These are phyloP conservation scores for Penicillium paneum DNA, from an alignment of 2,329 filamentous ascomycete species.

Conservation along the genomic window DNA sequence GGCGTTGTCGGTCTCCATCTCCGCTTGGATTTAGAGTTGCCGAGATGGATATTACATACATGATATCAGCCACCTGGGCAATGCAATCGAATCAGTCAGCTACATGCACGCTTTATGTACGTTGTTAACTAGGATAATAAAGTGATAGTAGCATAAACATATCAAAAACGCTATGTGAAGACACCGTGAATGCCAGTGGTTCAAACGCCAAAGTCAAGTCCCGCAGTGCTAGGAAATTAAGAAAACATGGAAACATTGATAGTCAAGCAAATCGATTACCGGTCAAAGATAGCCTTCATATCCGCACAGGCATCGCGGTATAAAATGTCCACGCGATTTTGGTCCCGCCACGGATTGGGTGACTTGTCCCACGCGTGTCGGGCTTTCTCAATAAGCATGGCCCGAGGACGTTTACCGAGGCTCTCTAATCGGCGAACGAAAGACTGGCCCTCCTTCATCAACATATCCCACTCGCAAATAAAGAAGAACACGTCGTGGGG, in stretches of 20 bases:
- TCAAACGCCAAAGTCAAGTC: conserved; percentile 2
- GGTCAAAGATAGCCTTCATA: conserved; percentile 43
- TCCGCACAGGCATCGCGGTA: conserved; percentile 46
- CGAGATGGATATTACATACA: no score
- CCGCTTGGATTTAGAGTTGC: no score
- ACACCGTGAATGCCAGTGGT: conserved; percentile 9
- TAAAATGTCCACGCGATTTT: conserved; percentile 40
- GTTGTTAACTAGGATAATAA: neutral
- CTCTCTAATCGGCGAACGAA: conserved; percentile 43
- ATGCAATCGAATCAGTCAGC: neutral
- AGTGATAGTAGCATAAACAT: neutral
- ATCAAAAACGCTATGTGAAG: conserved; percentile 5
- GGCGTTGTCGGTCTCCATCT: no score
- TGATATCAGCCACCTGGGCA: no score
- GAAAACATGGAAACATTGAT: conserved; percentile 5
- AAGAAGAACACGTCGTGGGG: conserved; percentile 61
- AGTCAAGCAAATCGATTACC: conserved; percentile 10
- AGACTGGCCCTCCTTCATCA: conserved; percentile 56
- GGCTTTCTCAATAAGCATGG: conserved; percentile 47
- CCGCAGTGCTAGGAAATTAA: conserved; percentile 3
- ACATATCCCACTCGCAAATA: conserved; percentile 66
- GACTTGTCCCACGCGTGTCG: conserved; percentile 51
- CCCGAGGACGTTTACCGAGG: conserved; percentile 45
- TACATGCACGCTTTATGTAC: neutral
- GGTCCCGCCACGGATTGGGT: conserved; percentile 48